Percentiles rank a stretch among this genome's conserved stretches.
phyloP scores from a whole-genome alignment of 139 green algal genomes.

The Coccomyxa sp. region DNA sequence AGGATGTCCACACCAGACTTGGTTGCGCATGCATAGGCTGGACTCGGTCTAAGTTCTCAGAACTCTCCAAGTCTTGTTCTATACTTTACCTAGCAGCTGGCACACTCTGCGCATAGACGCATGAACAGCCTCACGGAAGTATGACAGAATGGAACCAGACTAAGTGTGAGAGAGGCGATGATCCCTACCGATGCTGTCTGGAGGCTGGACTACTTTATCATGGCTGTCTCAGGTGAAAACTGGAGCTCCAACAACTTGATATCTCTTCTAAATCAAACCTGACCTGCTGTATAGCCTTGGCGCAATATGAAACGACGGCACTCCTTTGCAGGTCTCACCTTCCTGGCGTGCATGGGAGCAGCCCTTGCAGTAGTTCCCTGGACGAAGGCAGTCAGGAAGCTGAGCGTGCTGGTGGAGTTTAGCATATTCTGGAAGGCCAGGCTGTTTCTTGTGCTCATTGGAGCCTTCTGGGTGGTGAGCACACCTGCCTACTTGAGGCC shows the following conservation, averaged over 20 bases:
- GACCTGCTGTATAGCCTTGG: not conserved
- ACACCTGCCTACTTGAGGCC: not conserved
- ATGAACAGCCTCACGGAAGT: too few relatives aligned
- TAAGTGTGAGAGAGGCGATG: too few relatives aligned
- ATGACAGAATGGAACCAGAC: too few relatives aligned
- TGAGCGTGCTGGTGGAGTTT: slow-evolving; percentile 1
- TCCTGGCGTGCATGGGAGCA: slow-evolving; percentile 13
- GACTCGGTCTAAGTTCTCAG: too few relatives aligned
- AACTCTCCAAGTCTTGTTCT: too few relatives aligned
- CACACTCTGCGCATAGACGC: too few relatives aligned
- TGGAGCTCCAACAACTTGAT: not conserved
- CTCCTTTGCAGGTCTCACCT: slow-evolving; percentile 6
- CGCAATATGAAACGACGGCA: too few relatives aligned
- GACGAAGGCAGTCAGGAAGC: not conserved
- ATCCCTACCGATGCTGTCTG: slow-evolving; percentile 7
- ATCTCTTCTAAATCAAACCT: too few relatives aligned
- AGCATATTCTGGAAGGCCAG: slow-evolving; percentile 15
- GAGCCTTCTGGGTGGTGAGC: slow-evolving; percentile 16
- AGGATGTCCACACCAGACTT: too few relatives aligned
- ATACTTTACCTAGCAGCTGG: too few relatives aligned
- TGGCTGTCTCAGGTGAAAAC: slow-evolving; percentile 9
- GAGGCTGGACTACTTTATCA: slow-evolving; percentile 11
- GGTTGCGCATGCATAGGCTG: too few relatives aligned
- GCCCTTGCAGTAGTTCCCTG: slow-evolving; percentile 9
- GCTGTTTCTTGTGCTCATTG: slow-evolving; percentile 1